phyloP scores from a whole-genome alignment of 164 flowering plant species.

The Macadamia tetraphylla region DNA sequence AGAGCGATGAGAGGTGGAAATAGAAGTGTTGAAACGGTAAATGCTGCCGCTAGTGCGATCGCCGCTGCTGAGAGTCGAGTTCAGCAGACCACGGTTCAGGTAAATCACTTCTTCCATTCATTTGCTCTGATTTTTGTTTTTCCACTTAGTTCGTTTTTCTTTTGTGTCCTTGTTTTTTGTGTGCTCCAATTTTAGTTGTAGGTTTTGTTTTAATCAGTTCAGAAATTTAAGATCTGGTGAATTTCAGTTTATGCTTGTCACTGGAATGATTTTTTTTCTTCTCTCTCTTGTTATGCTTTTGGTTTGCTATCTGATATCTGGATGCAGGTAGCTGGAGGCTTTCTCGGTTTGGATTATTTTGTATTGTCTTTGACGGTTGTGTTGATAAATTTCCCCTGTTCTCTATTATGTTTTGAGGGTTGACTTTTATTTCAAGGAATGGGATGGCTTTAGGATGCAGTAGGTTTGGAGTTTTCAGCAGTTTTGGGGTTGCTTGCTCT shows the following conservation, averaged over 20 bases:
- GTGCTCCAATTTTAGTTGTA: background rate
- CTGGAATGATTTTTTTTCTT: background rate
- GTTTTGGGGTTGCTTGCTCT: background rate
- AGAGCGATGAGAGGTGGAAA: conserved; percentile 32
- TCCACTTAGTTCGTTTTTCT: background rate
- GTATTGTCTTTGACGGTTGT: too few species aligned
- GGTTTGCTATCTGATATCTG: conserved; percentile 11
- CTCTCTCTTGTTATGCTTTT: background rate
- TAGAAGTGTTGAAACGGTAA: conserved; percentile 64
- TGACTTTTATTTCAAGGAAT: background rate
- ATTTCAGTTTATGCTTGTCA: conserved; percentile 3
- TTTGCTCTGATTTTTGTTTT: conserved; percentile 1
- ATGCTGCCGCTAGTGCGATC: conserved; percentile 90
- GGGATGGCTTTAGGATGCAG: background rate
- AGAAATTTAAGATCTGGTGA: conserved; percentile 19
- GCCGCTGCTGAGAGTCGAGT: conserved; percentile 59
- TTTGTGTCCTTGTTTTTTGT: background rate
- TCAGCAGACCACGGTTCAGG: conserved; percentile 61
- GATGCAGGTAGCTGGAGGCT: background rate
- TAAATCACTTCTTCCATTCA: conserved; percentile 16
- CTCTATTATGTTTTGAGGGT: background rate
- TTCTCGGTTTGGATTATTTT: conserved; percentile 1
- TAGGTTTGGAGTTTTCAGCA: background rate
- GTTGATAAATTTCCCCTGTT: background rate
- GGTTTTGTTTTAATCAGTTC: background rate